A percentile compares a stretch with the other conserved stretches of the same genome.
phyloP scores from a whole-genome alignment of 148 eudicot genomes.

The Diospyros lotus region DNA sequence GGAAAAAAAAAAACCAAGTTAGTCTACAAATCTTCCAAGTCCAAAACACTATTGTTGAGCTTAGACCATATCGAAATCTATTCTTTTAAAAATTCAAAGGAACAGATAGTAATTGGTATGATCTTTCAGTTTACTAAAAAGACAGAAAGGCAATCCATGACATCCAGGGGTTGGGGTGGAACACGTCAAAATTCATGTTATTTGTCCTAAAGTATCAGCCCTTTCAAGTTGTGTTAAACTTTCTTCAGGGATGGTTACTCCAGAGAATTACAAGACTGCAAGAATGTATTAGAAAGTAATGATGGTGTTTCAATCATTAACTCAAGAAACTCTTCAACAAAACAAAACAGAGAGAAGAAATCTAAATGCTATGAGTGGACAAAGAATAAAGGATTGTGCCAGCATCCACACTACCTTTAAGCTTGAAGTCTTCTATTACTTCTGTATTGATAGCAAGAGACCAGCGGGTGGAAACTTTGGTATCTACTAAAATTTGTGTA shows the following conservation, averaged over 20 bases:
- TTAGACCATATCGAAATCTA: not conserved
- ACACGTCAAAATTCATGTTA: not conserved
- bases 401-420: slow-evolving; percentile 54
- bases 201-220: not conserved
- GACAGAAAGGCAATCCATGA: no score
- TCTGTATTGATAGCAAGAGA: slow-evolving; percentile 68
- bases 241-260: no score
- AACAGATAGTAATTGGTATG: not conserved
- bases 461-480: slow-evolving; percentile 75
- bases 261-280: not conserved
- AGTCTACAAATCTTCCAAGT: not conserved
- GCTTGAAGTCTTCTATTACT: slow-evolving; percentile 65
- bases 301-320: not conserved
- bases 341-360: not conserved
- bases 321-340: not conserved
- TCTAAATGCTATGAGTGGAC: not conserved
- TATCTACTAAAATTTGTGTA: slow-evolving; percentile 60
- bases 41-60: not conserved
- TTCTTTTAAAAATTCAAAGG: not conserved
- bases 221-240: no score
- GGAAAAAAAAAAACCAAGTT: no score
- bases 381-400: not conserved
- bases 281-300: not conserved
- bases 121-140: not conserved
- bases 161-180: no score